These are phyloP conservation scores for Copromyces sp. DNA, from an alignment of 495 filamentous ascomycete genomes.

Conservation along the genomic window DNA sequence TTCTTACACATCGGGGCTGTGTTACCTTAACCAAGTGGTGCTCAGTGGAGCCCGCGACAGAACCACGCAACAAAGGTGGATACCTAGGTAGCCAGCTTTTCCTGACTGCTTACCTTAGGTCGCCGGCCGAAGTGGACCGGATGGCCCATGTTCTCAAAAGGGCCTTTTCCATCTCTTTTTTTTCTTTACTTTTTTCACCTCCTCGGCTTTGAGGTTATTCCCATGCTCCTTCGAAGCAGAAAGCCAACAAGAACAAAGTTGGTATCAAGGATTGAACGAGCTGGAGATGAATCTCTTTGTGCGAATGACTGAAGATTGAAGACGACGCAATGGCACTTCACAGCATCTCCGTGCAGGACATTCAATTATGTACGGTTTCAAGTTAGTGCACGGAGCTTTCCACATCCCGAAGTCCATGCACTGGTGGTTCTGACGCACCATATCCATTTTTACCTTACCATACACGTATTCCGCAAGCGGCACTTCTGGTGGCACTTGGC, in stretches of 20 bases:
- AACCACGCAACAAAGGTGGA: not conserved
- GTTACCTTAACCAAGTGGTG: not conserved
- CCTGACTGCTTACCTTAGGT: not conserved
- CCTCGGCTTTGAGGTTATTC: not conserved
- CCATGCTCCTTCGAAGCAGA: not conserved
- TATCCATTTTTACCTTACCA: not conserved
- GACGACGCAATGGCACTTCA: not conserved
- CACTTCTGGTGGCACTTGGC: not conserved
- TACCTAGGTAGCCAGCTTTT: not conserved
- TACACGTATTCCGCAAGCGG: not conserved
- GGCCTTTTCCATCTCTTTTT: not conserved
- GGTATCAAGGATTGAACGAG: not conserved
- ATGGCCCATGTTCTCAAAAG: not conserved
- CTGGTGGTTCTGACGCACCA: not conserved
- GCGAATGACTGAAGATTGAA: not conserved
- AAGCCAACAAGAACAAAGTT: not conserved
- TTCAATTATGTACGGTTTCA: not conserved
- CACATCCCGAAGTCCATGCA: not conserved
- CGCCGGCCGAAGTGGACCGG: not conserved
- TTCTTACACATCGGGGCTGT: not conserved
- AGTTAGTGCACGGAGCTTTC: not conserved
- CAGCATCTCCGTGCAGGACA: not conserved
- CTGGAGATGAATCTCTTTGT: no score
- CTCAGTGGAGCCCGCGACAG: not conserved
- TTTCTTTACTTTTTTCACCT: not conserved